Evolutionary conservation across 805 yeast species (phyloP).

Genomic region (Suhomyces faveliae): DNA sequence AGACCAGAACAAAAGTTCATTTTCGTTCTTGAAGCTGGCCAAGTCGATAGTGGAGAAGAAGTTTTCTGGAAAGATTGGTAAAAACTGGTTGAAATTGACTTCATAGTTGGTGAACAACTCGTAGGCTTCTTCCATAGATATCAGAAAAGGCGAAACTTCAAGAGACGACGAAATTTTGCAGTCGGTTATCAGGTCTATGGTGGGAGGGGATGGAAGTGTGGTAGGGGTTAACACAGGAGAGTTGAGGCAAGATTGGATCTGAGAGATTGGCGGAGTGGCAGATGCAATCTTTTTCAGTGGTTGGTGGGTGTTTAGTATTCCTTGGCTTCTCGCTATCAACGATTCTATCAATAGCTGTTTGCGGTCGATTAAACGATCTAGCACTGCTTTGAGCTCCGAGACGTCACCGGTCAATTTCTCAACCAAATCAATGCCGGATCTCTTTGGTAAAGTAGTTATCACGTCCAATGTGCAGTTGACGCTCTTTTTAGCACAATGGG

Average conservation of each 20-base stretch:
- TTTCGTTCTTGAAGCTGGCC: slow-evolving; percentile 20
- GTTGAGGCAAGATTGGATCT: slow-evolving; percentile 14
- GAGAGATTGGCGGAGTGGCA: slow-evolving; percentile 12
- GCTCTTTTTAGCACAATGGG: slow-evolving; percentile 53
- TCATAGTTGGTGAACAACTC: slow-evolving; percentile 23
- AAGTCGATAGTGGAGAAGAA: slow-evolving; percentile 15
- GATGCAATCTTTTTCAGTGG: neutral
- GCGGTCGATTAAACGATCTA: slow-evolving; percentile 24
- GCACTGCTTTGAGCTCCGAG: slow-evolving; percentile 17
- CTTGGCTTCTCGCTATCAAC: slow-evolving; percentile 11
- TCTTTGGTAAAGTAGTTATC: slow-evolving; percentile 45
- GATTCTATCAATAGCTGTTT: slow-evolving; percentile 18
- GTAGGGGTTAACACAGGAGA: slow-evolving; percentile 6
- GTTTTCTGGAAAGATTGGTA: slow-evolving; percentile 30
- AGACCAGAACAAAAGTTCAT: slow-evolving; percentile 41
- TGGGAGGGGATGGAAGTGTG: neutral
- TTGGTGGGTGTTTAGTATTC: slow-evolving; percentile 1
- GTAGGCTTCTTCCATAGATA: slow-evolving; percentile 12
- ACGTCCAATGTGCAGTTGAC: slow-evolving; percentile 54
- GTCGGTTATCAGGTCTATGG: neutral
- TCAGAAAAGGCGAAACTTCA: slow-evolving; percentile 4
- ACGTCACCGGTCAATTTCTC: slow-evolving; percentile 28
- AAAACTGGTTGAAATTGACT: slow-evolving; percentile 26
- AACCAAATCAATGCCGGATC: slow-evolving; percentile 34
- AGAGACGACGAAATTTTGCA: neutral